phyloP scores from a whole-genome alignment of 352 stramenopile genomes.

The Pythium insidiosum region DNA sequence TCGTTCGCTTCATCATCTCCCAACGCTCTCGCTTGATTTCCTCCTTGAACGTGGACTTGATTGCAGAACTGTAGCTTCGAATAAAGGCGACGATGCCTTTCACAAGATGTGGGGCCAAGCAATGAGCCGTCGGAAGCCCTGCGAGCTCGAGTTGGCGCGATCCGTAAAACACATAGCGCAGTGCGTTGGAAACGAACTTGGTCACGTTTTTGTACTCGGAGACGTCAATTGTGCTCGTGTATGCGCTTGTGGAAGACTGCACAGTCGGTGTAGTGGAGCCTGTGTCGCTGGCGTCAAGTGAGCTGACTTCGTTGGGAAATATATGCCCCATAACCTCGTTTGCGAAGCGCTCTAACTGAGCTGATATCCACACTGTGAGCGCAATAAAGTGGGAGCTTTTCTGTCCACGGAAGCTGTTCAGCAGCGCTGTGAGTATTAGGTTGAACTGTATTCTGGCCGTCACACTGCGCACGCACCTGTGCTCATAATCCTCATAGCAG shows the following conservation, averaged over 20 bases:
- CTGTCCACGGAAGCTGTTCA: conserved; percentile 65
- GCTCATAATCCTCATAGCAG: conserved; percentile 75
- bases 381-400: conserved; percentile 70
- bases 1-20: conserved; percentile 63
- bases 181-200: conserved; percentile 62
- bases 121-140: conserved; percentile 64
- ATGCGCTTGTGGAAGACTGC: conserved; percentile 7
- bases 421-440: too few relatives aligned
- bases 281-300: background rate
- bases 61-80: conserved; percentile 51
- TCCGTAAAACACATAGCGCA: conserved; percentile 79
- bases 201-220: conserved; percentile 72
- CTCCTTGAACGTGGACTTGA: conserved; percentile 57
- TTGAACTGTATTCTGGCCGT: too few relatives aligned
- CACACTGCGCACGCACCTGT: too few relatives aligned
- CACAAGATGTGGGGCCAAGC: conserved; percentile 56
- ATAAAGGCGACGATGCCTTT: conserved; percentile 51
- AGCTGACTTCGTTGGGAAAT: conserved; percentile 52
- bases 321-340: conserved; percentile 68
- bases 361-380: conserved; percentile 76
- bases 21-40: conserved; percentile 81
- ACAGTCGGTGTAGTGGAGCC: too few relatives aligned
- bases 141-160: conserved; percentile 71
- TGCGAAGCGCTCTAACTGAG: conserved; percentile 69
- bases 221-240: conserved; percentile 37